Percentiles rank a stretch among this genome's conserved stretches.
These are phyloP conservation scores for Wolfiporia cocos DNA, from an alignment of 1,284 basidiomycete genomes.

Conservation along the genomic window DNA sequence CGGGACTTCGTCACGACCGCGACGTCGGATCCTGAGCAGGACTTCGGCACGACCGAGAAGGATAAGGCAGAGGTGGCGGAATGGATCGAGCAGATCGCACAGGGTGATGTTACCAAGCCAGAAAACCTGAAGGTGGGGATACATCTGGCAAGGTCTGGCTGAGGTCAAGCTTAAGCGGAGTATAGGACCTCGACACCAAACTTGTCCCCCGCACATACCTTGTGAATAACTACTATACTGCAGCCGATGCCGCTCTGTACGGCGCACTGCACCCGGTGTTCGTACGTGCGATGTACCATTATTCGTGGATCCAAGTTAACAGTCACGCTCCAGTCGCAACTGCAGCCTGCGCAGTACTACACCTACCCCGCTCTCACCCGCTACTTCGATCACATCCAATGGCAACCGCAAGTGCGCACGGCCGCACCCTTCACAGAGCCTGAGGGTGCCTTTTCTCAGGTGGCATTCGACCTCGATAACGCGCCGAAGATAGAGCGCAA, in stretches of 20 bases:
- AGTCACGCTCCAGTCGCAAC: constrained; percentile 44
- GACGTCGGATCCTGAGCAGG: constrained; percentile 33
- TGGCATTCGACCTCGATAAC: constrained; percentile 70
- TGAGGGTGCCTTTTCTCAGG: constrained; percentile 50
- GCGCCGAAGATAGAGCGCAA: constrained; percentile 74
- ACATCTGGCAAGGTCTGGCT: background rate
- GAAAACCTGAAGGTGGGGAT: constrained; percentile 45
- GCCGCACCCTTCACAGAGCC: constrained; percentile 48
- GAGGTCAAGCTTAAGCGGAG: background rate
- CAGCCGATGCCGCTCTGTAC: constrained; percentile 83
- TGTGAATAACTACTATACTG: constrained; percentile 77
- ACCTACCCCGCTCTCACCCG: constrained; percentile 78
- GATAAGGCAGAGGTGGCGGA: constrained; percentile 56
- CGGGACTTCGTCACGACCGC: constrained; percentile 52
- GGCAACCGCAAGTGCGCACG: constrained; percentile 51
- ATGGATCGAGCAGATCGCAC: constrained; percentile 65
- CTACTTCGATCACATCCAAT: constrained; percentile 92
- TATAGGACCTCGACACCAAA: constrained; percentile 67
- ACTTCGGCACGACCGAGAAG: constrained; percentile 51
- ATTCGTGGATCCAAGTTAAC: too few relatives aligned
- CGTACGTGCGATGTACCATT: constrained; percentile 43
- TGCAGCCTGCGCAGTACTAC: constrained; percentile 65
- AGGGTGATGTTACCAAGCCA: constrained; percentile 42
- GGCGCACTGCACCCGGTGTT: constrained; percentile 74
- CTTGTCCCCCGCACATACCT: constrained; percentile 78